These are phyloP conservation scores for Cladosporium colombiae DNA, from an alignment of 2,329 filamentous ascomycete genomes.

Conservation along the genomic window DNA sequence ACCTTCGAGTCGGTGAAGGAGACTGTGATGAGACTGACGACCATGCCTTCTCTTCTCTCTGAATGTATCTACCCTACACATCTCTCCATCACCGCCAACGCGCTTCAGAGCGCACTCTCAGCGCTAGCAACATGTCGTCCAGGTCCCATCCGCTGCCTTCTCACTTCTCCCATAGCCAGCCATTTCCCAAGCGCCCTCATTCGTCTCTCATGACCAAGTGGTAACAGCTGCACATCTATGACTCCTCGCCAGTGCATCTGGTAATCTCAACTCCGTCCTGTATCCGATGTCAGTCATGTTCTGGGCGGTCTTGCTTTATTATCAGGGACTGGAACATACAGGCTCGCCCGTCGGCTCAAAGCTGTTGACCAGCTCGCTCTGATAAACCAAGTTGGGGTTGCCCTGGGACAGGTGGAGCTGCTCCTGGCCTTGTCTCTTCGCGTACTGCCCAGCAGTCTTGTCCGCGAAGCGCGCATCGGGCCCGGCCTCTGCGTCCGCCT, in stretches of 20 bases:
- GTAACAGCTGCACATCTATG: not conserved
- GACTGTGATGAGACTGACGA: not conserved
- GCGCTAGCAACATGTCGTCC: not conserved
- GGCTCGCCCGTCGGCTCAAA: constrained; percentile 68
- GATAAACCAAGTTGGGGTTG: constrained; percentile 66
- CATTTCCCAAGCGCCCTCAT: not conserved
- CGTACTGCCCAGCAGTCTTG: constrained; percentile 51
- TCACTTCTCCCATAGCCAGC: not conserved
- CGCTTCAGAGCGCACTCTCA: not conserved
- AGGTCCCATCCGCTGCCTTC: not conserved
- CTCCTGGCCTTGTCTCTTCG: constrained; percentile 49
- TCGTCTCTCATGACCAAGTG: not conserved
- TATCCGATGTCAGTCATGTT: constrained; percentile 24
- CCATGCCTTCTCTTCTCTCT: not conserved
- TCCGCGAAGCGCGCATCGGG: constrained; percentile 47
- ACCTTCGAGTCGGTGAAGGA: not conserved
- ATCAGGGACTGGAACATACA: constrained; percentile 47
- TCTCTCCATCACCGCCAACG: not conserved
- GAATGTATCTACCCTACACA: too few relatives aligned
- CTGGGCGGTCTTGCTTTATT: too few relatives aligned
- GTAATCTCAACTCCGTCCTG: constrained; percentile 70
- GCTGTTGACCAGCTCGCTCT: constrained; percentile 64
- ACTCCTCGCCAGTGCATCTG: constrained; percentile 48
- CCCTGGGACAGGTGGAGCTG: constrained; percentile 49
- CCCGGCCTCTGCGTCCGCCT: constrained; percentile 32